These are phyloP conservation scores for Penicillium sp. DNA, from an alignment of 2,329 filamentous ascomycete species.

Conservation along the genomic window DNA sequence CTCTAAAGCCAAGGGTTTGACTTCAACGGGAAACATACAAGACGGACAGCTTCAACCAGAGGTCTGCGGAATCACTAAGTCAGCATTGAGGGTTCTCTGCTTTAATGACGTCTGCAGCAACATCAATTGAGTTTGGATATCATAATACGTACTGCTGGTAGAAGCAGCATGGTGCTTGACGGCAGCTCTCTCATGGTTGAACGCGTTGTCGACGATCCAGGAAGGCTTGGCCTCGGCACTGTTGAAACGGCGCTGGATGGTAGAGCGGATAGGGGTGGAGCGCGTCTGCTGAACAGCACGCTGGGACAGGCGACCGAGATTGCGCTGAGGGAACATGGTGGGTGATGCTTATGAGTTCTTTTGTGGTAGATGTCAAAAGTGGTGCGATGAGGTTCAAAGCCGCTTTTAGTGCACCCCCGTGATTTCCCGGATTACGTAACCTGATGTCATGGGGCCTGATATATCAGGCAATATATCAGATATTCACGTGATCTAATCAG, in stretches of 20 bases:
- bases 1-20: neutral
- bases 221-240: constrained; percentile 58
- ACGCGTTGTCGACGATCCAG: constrained; percentile 76
- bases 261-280: constrained; percentile 53
- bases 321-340: constrained; percentile 66
- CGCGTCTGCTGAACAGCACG: constrained; percentile 63
- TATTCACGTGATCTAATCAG: constrained; percentile 15
- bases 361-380: constrained; percentile 18
- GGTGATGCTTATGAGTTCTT: constrained; percentile 26
- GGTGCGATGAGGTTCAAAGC: constrained; percentile 26
- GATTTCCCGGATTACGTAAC: constrained; percentile 28
- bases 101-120: too few relatives aligned
- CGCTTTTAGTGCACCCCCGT: constrained; percentile 29
- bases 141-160: constrained; percentile 69
- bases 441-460: constrained; percentile 20
- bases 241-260: constrained; percentile 69
- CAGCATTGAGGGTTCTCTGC: constrained; percentile 16
- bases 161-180: constrained; percentile 86
- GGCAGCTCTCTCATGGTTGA: constrained; percentile 86
- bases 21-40: constrained; percentile 67
- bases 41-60: constrained; percentile 94
- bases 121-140: constrained; percentile 8
- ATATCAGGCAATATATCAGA: neutral
- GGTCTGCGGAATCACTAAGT: constrained; percentile 56
- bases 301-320: constrained; percentile 61